phyloP scores from a whole-genome alignment of 2,329 filamentous ascomycete genomes.

The Scolecobasidium constrictum region DNA sequence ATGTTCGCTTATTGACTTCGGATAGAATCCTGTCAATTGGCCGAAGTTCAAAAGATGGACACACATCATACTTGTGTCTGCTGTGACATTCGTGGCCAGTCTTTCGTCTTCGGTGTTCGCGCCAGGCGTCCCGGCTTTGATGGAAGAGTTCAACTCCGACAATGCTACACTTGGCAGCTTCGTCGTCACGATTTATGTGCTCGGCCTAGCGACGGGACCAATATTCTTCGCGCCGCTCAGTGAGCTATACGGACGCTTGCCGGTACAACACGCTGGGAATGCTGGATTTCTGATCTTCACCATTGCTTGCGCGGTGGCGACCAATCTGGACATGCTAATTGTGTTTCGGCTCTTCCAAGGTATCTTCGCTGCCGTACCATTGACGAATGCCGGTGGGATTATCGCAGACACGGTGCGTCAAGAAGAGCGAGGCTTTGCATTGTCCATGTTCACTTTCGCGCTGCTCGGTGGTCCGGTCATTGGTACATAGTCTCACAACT shows the following conservation, averaged over 20 bases:
- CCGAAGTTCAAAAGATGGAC: constrained; percentile 31
- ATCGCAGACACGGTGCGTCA: constrained; percentile 46
- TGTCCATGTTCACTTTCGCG: constrained; percentile 51
- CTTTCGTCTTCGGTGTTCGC: constrained; percentile 29
- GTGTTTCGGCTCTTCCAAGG: constrained; percentile 25
- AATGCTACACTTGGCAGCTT: constrained; percentile 20
- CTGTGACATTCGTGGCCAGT: constrained; percentile 28
- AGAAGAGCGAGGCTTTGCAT: constrained; percentile 51
- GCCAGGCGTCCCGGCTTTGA: constrained; percentile 22
- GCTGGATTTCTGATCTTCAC: constrained; percentile 27
- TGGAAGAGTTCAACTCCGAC: constrained; percentile 22
- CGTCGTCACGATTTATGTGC: constrained; percentile 28
- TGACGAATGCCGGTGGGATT: constrained; percentile 23
- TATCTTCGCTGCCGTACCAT: constrained; percentile 13
- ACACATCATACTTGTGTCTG: constrained; percentile 30
- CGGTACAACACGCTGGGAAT: constrained; percentile 25
- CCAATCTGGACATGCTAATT: constrained; percentile 20
- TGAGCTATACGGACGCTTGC: constrained; percentile 23
- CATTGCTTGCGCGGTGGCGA: constrained; percentile 27
- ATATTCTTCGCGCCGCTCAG: constrained; percentile 26
- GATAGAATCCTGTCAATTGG: constrained; percentile 39
- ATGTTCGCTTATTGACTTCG: no score
- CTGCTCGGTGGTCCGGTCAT: constrained; percentile 55
- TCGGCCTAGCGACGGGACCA: constrained; percentile 28
- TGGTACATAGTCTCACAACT: no score